Conservation (phyloP, 2,329 filamentous ascomycete species). For the Fusarium fracticaudum region DNA sequence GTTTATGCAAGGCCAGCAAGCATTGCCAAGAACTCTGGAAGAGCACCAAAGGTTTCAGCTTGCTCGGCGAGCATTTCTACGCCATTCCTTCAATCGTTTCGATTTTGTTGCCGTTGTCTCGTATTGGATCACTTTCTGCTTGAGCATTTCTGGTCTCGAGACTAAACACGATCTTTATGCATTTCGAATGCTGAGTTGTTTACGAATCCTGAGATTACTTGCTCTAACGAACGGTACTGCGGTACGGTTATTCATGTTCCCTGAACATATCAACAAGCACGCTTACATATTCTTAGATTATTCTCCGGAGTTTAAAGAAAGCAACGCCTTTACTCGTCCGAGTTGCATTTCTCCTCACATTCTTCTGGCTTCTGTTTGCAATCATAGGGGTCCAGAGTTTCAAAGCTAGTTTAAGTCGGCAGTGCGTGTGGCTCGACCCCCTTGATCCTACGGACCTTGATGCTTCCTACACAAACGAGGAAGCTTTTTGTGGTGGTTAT, state of each 20-base stretch:
- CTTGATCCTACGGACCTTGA: conserved; percentile 62
- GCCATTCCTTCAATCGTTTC: conserved; percentile 94
- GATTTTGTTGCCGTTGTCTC: conserved; percentile 95
- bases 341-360: conserved; percentile 91
- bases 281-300: conserved; percentile 68
- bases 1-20: conserved; percentile 70
- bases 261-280: background rate
- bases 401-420: conserved; percentile 81
- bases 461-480: conserved; percentile 68
- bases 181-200: conserved; percentile 95
- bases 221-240: conserved; percentile 93
- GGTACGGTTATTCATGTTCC: conserved; percentile 59
- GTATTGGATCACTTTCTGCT: conserved; percentile 89
- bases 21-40: conserved; percentile 69
- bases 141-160: conserved; percentile 77
- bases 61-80: conserved; percentile 88
- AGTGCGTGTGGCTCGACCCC: conserved; percentile 81
- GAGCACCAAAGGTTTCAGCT: conserved; percentile 86
- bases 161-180: conserved; percentile 78
- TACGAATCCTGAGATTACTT: conserved; percentile 91
- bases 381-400: conserved; percentile 98
- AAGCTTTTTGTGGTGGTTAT: conserved; percentile 89
- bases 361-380: conserved; percentile 98
- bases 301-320: conserved; percentile 93
- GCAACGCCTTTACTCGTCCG: conserved; percentile 91